Evolutionary conservation across 495 filamentous ascomycete genomes (phyloP), one percentile per base, ranked within the genome.

Genomic region (Aspergillus incahuasiensis): DNA sequence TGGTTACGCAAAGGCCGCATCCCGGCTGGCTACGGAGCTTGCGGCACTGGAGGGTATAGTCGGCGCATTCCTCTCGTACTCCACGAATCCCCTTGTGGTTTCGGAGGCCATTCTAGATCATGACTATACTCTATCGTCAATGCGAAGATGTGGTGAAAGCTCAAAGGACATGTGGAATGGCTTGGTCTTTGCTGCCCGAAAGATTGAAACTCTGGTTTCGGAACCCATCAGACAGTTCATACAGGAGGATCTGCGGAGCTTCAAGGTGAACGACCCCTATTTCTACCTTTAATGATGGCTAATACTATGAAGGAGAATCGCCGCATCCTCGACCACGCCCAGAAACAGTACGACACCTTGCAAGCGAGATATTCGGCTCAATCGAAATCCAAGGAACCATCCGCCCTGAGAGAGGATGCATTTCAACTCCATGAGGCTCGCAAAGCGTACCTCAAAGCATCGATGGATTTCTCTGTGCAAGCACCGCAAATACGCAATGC

Each of bases 351-450:
- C 60, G 94, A 98, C 63, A 79, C 79, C 30, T 79, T 89, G 11
- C 78, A 95, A 40, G 80, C 90, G 28, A 81, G 91, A 42, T 97
- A 95, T 65, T 79, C 87, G 4, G 74, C 78, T 5, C 92, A 96
- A 70, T 86, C 85, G 28, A 98, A 96, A 72, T 87, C 90, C 3
- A 97, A 97, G 71, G 94, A 98, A 67, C 82, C 91, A 6, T 95
- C 90, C 12, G 80, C 90, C 0, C 75, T 98, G 49, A 78, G 95
- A 45, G 94, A 98, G 68, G 94, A 98, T 70, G 92, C 95, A 0
- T 98, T 97, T 63, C 86, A 94, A 68, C 84, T 98, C 34, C 94
- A 96, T 59, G 95, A 97, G 78, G 88, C 91, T 15, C 84, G 92
- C 46, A 92, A 91, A 69, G 83, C 85, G 16, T 98, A 97, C 64